phyloP scores from a whole-genome alignment of 129 eudicot genomes.

The Saussurea involucrata region DNA sequence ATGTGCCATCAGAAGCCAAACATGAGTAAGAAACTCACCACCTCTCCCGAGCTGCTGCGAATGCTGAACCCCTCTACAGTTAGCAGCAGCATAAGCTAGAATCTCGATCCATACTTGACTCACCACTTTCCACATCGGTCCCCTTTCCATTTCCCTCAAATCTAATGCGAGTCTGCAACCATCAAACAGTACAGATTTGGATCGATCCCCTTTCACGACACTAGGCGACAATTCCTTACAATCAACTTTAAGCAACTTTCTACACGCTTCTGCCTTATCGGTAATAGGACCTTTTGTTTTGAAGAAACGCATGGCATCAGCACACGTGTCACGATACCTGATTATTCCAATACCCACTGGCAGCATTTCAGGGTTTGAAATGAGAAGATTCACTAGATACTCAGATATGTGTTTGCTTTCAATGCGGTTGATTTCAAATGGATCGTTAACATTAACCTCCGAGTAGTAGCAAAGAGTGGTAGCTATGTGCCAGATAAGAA shows the following conservation, averaged over 20 bases:
- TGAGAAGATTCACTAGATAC: slow-evolving; percentile 36
- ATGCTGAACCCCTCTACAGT: background rate
- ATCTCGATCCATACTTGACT: background rate
- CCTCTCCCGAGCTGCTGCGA: background rate
- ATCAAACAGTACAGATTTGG: slow-evolving; percentile 45
- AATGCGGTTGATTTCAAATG: background rate
- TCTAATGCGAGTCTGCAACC: slow-evolving; percentile 28
- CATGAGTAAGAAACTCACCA: background rate
- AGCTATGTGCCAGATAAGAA: slow-evolving; percentile 63
- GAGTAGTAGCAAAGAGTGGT: slow-evolving; percentile 44
- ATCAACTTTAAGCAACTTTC: slow-evolving; percentile 34
- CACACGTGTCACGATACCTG: slow-evolving; percentile 39
- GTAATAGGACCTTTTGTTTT: background rate
- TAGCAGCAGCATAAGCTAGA: background rate
- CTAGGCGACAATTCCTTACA: slow-evolving; percentile 25
- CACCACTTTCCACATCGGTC: slow-evolving; percentile 28
- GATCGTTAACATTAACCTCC: slow-evolving; percentile 13
- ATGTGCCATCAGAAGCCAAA: background rate
- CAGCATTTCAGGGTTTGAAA: slow-evolving; percentile 36
- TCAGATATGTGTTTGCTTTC: slow-evolving; percentile 39
- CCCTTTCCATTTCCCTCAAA: slow-evolving; percentile 7
- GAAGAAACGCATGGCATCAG: slow-evolving; percentile 39
- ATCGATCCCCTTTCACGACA: slow-evolving; percentile 40
- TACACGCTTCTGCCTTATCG: slow-evolving; percentile 16
- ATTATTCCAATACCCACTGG: slow-evolving; percentile 44